Percentiles rank a stretch among this genome's conserved stretches.
phyloP scores from a whole-genome alignment of 2,329 filamentous ascomycete species.

The Ophiostoma tasmaniense region DNA sequence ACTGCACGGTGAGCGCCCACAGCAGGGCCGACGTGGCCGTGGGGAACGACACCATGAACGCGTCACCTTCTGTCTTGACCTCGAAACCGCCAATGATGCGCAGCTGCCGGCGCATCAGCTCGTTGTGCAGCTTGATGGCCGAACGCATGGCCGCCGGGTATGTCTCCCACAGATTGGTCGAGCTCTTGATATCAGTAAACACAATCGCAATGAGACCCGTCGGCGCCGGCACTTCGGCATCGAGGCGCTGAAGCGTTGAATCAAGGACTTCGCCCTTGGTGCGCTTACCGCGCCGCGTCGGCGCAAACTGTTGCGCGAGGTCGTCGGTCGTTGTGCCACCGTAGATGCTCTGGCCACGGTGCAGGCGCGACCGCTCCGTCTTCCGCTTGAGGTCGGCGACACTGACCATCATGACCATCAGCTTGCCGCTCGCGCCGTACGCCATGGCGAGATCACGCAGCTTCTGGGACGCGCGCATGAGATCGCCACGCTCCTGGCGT shows the following conservation, averaged over 20 bases:
- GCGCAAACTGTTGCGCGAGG: constrained; percentile 46
- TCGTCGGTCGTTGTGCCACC: constrained; percentile 67
- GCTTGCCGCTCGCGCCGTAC: constrained; percentile 86
- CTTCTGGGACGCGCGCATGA: constrained; percentile 94
- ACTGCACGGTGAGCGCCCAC: constrained; percentile 95
- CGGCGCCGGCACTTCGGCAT: constrained; percentile 84
- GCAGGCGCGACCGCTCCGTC: constrained; percentile 60
- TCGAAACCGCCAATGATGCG: constrained; percentile 94
- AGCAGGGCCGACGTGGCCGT: constrained; percentile 89
- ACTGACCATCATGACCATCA: constrained; percentile 98
- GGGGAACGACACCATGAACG: constrained; percentile 98
- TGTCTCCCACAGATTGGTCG: constrained; percentile 90
- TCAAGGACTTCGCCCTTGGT: constrained; percentile 62
- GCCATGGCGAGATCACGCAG: constrained; percentile 90
- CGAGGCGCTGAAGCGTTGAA: constrained; percentile 76
- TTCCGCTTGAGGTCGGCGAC: constrained; percentile 84
- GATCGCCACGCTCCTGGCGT: constrained; percentile 72
- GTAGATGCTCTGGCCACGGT: constrained; percentile 74
- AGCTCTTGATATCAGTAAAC: constrained; percentile 99
- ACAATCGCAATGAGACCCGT: constrained; percentile 86
- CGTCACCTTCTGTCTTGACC: constrained; percentile 98
- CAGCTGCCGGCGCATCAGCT: constrained; percentile 88
- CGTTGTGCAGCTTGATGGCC: constrained; percentile 95
- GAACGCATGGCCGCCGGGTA: constrained; percentile 93
- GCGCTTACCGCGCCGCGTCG: constrained; percentile 56